A percentile compares a stretch with the other conserved stretches of the same genome.
Conservation (phyloP, 2,329 filamentous ascomycete species). For the Gnomoniopsis sp. region DNA sequence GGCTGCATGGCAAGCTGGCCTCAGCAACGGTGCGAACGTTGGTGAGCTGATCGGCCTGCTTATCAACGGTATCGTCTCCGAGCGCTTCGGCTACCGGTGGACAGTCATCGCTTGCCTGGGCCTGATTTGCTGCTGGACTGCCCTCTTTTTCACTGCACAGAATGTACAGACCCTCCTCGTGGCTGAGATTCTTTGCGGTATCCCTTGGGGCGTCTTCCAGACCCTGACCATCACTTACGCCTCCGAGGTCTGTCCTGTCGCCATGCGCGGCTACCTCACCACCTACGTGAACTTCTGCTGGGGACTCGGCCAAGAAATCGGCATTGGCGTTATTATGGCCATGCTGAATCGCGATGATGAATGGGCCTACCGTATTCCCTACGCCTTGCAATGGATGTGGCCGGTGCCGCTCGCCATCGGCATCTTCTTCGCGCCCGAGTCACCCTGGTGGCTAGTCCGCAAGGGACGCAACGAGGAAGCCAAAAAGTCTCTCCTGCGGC, state of each 20-base stretch:
- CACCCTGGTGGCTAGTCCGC: slow-evolving; percentile 74
- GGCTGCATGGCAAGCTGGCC: slow-evolving; percentile 34
- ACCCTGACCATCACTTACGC: slow-evolving; percentile 62
- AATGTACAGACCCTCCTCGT: slow-evolving; percentile 56
- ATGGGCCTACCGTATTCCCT: slow-evolving; percentile 65
- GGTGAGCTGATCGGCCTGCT: slow-evolving; percentile 66
- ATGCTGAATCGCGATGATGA: slow-evolving; percentile 64
- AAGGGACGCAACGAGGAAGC: slow-evolving; percentile 62
- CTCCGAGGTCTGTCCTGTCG: slow-evolving; percentile 69
- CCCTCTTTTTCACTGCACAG: slow-evolving; percentile 63
- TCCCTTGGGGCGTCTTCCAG: slow-evolving; percentile 60
- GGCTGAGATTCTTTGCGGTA: slow-evolving; percentile 61
- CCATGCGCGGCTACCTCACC: slow-evolving; percentile 67
- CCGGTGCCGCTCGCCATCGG: slow-evolving; percentile 63
- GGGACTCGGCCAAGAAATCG: slow-evolving; percentile 72
- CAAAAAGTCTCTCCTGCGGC: slow-evolving; percentile 60
- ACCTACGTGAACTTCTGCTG: slow-evolving; percentile 77
- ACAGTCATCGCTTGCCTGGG: slow-evolving; percentile 58
- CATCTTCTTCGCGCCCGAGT: slow-evolving; percentile 67
- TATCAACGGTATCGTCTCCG: slow-evolving; percentile 62
- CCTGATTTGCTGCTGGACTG: slow-evolving; percentile 53
- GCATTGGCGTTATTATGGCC: slow-evolving; percentile 68
- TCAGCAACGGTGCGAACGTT: slow-evolving; percentile 45
- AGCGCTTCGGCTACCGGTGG: slow-evolving; percentile 65
- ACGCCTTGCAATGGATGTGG: slow-evolving; percentile 77